Evolutionary conservation across 805 yeast genomes (phyloP), one percentile per base, ranked within the genome.

Genomic region (Spathaspora hagerdaliae): DNA sequence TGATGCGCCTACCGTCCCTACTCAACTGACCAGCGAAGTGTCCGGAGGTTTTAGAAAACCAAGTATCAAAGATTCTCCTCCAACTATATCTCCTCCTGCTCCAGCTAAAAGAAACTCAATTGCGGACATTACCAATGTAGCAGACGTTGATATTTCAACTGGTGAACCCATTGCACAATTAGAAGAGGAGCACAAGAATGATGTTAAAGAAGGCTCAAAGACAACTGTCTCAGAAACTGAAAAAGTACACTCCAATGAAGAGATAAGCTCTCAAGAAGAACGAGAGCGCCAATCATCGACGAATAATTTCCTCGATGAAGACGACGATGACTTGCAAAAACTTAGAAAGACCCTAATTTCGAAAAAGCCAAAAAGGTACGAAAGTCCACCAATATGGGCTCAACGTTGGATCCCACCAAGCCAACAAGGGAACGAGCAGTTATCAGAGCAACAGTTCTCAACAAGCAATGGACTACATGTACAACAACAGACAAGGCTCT

Each of bases 331-430:
- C 56, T 50, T 67, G 32, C 41, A 49, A 29, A 60, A 51, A 51
- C 47, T 64, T 37, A 52, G 56, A 45, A 51, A 54, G 46, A 52
- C 60, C 42, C 52, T 55, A 31, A 44, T 49, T 14, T 49, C 55
- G 7, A 46, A 53, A 3, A 82, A 83, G 62, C 91, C 94, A 1
- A 76, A 64, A 45, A 67, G 86, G 53, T 85, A 85, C 61, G 63
- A 64, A 11, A 71, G 66, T 39, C 86, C 86, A 3, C 96, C 96
- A 5, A 72, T 81, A 5, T 90, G 96, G 96, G 96, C 96, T 0
- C 83, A 75, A 51, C 84, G 81, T 55, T 87, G 85, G 82, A 65
- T 74, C 39, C 83, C 84, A 0, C 59, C 65, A 19, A 43, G 41
- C 33, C 43, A 38, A 37, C 36, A 31, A 29, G 33, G 39, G 33